Percentiles rank a stretch among this genome's conserved stretches.
Conservation (phyloP, 2,329 filamentous ascomycete species). For the Colletotrichum plurivorum region DNA sequence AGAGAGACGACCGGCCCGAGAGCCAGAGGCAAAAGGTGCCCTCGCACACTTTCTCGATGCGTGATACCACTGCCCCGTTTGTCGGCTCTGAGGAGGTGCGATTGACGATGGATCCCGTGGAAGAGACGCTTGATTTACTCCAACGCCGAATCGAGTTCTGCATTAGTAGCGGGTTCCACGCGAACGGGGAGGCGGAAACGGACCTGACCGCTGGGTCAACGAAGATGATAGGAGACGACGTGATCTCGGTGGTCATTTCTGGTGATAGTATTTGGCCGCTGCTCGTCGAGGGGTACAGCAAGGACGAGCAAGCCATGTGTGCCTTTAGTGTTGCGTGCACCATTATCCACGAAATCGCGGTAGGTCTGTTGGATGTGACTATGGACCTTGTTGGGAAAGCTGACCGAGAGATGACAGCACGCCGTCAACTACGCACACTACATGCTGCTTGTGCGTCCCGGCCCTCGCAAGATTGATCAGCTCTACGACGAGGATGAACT, state of each 20-base stretch:
- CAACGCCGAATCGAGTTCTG: conserved; percentile 8
- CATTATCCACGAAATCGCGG: conserved; percentile 48
- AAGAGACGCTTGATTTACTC: background rate
- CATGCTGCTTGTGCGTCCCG: background rate
- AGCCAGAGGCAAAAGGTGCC: conserved; percentile 1
- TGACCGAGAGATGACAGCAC: conserved; percentile 5
- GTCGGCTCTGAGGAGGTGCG: background rate
- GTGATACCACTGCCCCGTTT: background rate
- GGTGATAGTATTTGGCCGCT: conserved; percentile 46
- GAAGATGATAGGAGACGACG: background rate
- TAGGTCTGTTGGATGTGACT: conserved; percentile 35
- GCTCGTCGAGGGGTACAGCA: conserved; percentile 42
- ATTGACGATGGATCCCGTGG: background rate
- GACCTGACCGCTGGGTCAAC: background rate
- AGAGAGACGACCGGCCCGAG: conserved; percentile 34
- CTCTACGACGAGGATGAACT: background rate
- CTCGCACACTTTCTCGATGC: background rate
- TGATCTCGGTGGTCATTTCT: conserved; percentile 26
- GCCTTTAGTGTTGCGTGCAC: conserved; percentile 43
- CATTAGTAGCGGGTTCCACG: conserved; percentile 6
- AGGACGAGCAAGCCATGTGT: conserved; percentile 45
- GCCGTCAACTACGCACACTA: conserved; percentile 18
- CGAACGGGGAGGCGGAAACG: background rate
- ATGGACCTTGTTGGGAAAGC: background rate
- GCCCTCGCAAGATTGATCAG: background rate